These are phyloP conservation scores for Trypanosoma theileri DNA, from an alignment of 208 protist genomes.

Conservation along the genomic window DNA sequence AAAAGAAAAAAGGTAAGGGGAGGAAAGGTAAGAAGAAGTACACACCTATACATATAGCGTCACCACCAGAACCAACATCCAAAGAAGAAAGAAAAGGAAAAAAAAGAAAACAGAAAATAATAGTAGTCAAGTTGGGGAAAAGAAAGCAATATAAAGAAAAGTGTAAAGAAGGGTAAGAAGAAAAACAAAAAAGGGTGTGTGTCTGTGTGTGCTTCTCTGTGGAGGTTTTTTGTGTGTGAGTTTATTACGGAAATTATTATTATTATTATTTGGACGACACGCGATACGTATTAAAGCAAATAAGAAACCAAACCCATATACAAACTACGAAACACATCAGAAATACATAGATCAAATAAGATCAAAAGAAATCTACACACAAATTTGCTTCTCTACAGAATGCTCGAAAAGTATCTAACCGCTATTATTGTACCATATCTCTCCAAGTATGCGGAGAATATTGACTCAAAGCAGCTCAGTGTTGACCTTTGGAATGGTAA, in stretches of 20 bases:
- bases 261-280: too few species aligned
- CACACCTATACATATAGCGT: not conserved
- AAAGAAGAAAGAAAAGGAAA: not conserved
- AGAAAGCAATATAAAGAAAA: slow-evolving; percentile 10
- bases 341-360: not conserved
- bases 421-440: slow-evolving; percentile 85
- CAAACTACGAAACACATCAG: too few species aligned
- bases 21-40: slow-evolving; percentile 3
- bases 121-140: not conserved
- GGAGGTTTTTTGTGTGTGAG: not conserved
- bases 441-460: slow-evolving; percentile 80
- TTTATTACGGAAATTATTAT: too few species aligned
- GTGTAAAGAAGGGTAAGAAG: not conserved
- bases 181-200: slow-evolving; percentile 3
- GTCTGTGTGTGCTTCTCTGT: slow-evolving; percentile 9
- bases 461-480: slow-evolving; percentile 75
- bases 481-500: slow-evolving; percentile 86
- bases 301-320: too few species aligned
- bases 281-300: too few species aligned
- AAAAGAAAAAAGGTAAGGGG: slow-evolving; percentile 1
- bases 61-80: not conserved
- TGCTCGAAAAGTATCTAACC: slow-evolving; percentile 86
- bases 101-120: not conserved
- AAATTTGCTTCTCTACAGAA: slow-evolving; percentile 19
- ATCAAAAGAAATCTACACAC: not conserved